Evolutionary conservation across 2,329 filamentous ascomycete genomes (phyloP).

Genomic region (Aspergillus sp.): DNA sequence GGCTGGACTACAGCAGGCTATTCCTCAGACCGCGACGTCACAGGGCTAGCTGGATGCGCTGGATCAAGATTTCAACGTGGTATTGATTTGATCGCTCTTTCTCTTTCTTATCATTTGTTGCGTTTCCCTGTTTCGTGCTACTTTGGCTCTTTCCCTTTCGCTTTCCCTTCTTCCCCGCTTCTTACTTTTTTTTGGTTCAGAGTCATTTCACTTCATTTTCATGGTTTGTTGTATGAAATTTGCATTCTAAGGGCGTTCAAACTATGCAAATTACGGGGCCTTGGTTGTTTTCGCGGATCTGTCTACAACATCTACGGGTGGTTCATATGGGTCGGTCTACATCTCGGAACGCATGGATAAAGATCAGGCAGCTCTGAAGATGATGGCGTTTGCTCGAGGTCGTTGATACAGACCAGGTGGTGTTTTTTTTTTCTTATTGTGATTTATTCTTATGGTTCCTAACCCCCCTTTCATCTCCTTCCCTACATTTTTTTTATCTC

Average conservation of each 20-base stretch:
- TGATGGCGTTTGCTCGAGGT: conserved; percentile 37
- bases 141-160: not conserved
- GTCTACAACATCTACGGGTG: conserved; percentile 21
- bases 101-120: not conserved
- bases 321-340: conserved; percentile 27
- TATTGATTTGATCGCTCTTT: not conserved
- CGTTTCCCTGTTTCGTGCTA: conserved; percentile 2
- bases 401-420: conserved; percentile 31
- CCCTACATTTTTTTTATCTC: conserved; percentile 10
- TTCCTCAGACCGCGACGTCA: conserved; percentile 32
- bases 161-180: conserved; percentile 6
- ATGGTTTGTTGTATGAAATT: conserved; percentile 19
- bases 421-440: conserved; percentile 26
- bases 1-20: conserved; percentile 38
- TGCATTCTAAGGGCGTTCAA: conserved; percentile 39
- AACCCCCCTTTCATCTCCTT: conserved; percentile 20
- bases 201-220: conserved; percentile 12
- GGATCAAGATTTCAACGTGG: not conserved
- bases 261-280: conserved; percentile 23
- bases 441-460: conserved; percentile 18
- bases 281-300: conserved; percentile 9
- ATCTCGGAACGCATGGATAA: conserved; percentile 25
- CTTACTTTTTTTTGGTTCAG: conserved; percentile 15
- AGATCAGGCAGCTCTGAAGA: conserved; percentile 26
- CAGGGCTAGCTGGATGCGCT: conserved; percentile 17